Conservation (phyloP, 345 rosid species). For the Eucalyptus guilfoylei region DNA sequence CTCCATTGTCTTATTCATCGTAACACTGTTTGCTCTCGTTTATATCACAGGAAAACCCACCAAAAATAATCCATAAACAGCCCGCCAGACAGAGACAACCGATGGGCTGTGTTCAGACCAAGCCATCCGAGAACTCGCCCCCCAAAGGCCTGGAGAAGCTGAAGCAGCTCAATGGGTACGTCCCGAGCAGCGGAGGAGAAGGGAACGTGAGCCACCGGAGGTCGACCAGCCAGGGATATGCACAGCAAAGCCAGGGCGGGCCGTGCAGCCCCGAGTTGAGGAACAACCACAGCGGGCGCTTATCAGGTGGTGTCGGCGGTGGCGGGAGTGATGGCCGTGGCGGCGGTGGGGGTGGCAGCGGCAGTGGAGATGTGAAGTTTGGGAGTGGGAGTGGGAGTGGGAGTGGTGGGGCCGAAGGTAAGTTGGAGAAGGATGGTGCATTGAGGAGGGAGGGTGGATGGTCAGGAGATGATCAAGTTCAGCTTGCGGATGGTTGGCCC, state of each 20-base stretch:
- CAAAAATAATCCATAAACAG: not conserved
- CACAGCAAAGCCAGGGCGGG: not conserved
- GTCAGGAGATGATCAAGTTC: constrained; percentile 1
- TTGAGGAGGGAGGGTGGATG: not conserved
- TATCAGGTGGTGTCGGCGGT: not conserved
- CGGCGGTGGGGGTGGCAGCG: not conserved
- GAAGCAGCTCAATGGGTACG: constrained; percentile 35
- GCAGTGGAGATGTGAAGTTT: not conserved
- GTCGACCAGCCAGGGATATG: constrained; percentile 31
- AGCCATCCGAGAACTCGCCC: constrained; percentile 16
- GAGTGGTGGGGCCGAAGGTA: not conserved
- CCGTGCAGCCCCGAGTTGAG: not conserved
- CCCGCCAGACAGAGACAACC: not conserved
- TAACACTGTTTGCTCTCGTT: not conserved
- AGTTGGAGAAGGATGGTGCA: not conserved
- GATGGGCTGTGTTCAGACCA: constrained; percentile 50
- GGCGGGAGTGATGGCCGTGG: not conserved
- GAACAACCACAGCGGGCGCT: not conserved
- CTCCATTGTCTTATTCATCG: not conserved
- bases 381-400: not conserved
- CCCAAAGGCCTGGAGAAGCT: constrained; percentile 23
- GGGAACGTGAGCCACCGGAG: constrained; percentile 5
- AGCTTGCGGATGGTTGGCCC: constrained; percentile 48
- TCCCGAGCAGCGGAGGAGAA: not conserved
- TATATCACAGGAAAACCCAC: not conserved